A percentile compares a stretch with the other conserved stretches of the same genome.
phyloP scores from a whole-genome alignment of 2,329 filamentous ascomycete genomes.

The Aspergillus jensenii region DNA sequence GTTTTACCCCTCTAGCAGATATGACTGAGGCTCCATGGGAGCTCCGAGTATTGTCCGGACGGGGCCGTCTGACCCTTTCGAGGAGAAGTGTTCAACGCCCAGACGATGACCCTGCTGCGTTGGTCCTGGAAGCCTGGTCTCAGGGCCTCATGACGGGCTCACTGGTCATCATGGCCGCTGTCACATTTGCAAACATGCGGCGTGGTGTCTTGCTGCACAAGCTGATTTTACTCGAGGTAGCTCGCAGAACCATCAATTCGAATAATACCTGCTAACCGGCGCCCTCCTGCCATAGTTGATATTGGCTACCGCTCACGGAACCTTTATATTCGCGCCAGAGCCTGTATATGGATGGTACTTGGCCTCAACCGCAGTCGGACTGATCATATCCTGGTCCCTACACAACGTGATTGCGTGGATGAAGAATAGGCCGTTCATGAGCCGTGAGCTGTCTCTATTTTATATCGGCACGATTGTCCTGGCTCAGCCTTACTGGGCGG shows the following conservation, averaged over 20 bases:
- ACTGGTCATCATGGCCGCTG: conserved; percentile 49
- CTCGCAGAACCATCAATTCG: background rate
- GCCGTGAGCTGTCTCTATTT: conserved; percentile 49
- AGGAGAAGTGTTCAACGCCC: background rate
- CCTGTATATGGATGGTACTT: conserved; percentile 65
- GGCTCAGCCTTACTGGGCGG: conserved; percentile 63
- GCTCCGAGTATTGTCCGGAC: too few relatives aligned
- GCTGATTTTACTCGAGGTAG: conserved; percentile 50
- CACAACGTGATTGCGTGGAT: conserved; percentile 69
- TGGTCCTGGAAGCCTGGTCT: conserved; percentile 45
- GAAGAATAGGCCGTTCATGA: conserved; percentile 63
- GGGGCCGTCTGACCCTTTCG: background rate
- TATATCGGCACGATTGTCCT: conserved; percentile 61
- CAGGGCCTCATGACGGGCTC: conserved; percentile 52
- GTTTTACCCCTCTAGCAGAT: too few relatives aligned
- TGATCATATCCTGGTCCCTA: conserved; percentile 63
- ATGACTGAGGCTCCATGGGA: too few relatives aligned
- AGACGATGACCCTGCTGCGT: background rate
- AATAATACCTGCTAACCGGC: background rate
- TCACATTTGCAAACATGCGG: conserved; percentile 52
- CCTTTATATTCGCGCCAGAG: conserved; percentile 58
- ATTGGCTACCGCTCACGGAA: conserved; percentile 58
- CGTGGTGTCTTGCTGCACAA: conserved; percentile 50
- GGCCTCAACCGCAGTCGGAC: conserved; percentile 58
- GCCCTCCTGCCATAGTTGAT: conserved; percentile 44